Conservation (phyloP, 129 eudicot species). For the Artemisia tridentata region DNA sequence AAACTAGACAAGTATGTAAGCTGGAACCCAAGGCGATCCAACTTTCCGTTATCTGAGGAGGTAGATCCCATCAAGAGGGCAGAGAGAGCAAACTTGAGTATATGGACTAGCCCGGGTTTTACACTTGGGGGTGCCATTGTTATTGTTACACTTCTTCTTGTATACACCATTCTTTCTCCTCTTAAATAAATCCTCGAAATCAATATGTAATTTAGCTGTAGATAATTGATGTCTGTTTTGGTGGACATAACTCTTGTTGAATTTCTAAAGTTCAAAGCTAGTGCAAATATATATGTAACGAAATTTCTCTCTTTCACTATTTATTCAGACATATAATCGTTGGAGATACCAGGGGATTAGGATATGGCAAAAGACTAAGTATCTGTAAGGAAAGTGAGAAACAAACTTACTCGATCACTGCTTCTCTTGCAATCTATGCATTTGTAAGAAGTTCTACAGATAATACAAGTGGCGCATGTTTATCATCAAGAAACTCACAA, state of each 20-base stretch:
- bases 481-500: no score
- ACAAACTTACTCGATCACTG: no score
- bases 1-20: slow-evolving; percentile 88
- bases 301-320: no score
- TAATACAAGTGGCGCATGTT: no score
- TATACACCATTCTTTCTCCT: slow-evolving; percentile 75
- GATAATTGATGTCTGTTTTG: neutral
- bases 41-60: slow-evolving; percentile 83
- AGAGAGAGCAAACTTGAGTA: slow-evolving; percentile 79
- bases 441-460: no score
- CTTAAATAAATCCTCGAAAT: slow-evolving; percentile 33
- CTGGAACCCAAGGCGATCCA: slow-evolving; percentile 91
- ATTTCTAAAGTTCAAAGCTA: neutral
- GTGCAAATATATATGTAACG: neutral
- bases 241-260: neutral
- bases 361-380: no score
- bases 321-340: no score
- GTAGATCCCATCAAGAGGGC: slow-evolving; percentile 94
- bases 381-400: no score
- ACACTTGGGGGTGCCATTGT: slow-evolving; percentile 80
- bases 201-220: slow-evolving; percentile 26
- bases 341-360: no score
- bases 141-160: slow-evolving; percentile 63
- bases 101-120: slow-evolving; percentile 87
- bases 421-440: no score